Percentiles rank a stretch among this genome's conserved stretches.
phyloP scores from a whole-genome alignment of 1,284 basidiomycete genomes.

The Pyrrhoderma lamaoense region DNA sequence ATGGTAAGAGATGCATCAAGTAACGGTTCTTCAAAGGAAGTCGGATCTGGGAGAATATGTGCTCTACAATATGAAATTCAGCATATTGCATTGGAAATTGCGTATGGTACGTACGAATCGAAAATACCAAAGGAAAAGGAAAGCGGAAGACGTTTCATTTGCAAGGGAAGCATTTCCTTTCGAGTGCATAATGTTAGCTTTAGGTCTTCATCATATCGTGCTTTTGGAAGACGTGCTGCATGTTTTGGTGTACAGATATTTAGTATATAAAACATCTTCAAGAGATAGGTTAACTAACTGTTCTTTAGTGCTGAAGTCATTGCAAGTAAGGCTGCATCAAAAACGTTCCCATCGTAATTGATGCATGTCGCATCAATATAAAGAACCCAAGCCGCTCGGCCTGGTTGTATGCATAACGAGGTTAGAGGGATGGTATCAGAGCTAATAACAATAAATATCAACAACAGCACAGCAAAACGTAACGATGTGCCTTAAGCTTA shows the following conservation, averaged over 20 bases:
- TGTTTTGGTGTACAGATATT: neutral
- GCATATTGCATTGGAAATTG: no score
- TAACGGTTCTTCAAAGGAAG: constrained; percentile 85
- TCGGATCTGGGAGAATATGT: constrained; percentile 74
- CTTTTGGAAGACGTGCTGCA: constrained; percentile 67
- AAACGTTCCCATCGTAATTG: constrained; percentile 93
- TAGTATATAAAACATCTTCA: neutral
- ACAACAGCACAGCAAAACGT: constrained; percentile 1
- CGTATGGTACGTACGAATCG: constrained; percentile 49
- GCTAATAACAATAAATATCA: constrained; percentile 33
- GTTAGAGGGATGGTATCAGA: constrained; percentile 59
- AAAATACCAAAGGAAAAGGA: constrained; percentile 78
- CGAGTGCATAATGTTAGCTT: constrained; percentile 62
- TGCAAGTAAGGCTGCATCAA: constrained; percentile 85
- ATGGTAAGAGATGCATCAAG: constrained; percentile 66
- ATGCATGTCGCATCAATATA: constrained; percentile 94
- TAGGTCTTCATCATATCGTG: constrained; percentile 65
- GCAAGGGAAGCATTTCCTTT: constrained; percentile 39
- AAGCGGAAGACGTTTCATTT: constrained; percentile 45
- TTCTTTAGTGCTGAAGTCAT: constrained; percentile 82
- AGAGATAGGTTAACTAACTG: constrained; percentile 47
- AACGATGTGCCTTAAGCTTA: constrained; percentile 31
- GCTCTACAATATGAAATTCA: no score
- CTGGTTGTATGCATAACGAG: constrained; percentile 73
- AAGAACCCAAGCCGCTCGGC: constrained; percentile 82